Base-by-base conservation (phyloP, 176 grass and related monocot genomes). In the Aegilops longissima region DNA sequence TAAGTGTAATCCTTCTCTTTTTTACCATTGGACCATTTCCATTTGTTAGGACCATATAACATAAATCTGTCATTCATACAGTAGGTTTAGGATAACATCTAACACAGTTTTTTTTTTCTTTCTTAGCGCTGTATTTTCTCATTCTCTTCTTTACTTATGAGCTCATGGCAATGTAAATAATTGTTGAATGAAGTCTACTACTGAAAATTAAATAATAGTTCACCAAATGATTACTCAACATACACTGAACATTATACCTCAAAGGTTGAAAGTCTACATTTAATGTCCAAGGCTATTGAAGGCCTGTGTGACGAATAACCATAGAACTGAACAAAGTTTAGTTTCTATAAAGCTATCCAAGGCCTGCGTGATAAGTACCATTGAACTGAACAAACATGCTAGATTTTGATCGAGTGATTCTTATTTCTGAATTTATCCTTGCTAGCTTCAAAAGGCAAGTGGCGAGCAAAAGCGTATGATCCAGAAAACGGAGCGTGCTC, bases 401-500 rank as follows among this genome's bases (percentile, higher is more conserved):
- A 44, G 49, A 82, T 85, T 12, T 78, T 77, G 9, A 63, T 78
- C 20, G 21, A 27, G 62, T 35, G 82, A 16, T 67, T 66, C 40
- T 79, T 72, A 66, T 87, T 78, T 79, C 40, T 91, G 33, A 18
- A 42, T 81, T 84, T 88, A 0, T 45, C 10, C 30, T 81, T 87
- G 85, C 8, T 92, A 99, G 97, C 78, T 99, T 54, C 85, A 92
- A 89, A 99, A 94, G 83, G 72, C 86, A 76, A 97, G 82, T 52
- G 90, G 96, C 21, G 85, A 95, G 30, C 90, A 86, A 90, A 97
- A 89, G 35, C 89, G 82, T 52, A 90, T 67, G 79, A 91, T 95
- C 84, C 85, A 89, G 68, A 99, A 96, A 87, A 99, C 92, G 9
- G 94, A 99, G 58, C 94, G 70, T 80, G 94, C 92, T 88, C 94